Conservation (phyloP, 352 stramenopile species). For the Plasmopara muralis region DNA sequence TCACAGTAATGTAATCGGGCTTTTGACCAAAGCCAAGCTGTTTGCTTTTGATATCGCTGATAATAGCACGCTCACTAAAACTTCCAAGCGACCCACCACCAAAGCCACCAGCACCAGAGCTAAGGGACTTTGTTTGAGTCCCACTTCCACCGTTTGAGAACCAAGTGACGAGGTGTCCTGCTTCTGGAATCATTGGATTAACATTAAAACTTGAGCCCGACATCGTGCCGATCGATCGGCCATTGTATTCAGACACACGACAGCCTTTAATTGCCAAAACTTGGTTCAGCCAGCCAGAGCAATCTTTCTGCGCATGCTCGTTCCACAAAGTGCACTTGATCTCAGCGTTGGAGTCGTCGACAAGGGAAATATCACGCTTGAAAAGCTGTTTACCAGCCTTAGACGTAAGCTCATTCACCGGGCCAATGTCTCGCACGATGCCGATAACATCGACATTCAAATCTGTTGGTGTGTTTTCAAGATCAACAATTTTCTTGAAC, state of each 20-base stretch:
- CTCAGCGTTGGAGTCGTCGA: slow-evolving; percentile 94
- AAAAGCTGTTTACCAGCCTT: slow-evolving; percentile 94
- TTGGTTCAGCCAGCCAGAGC: slow-evolving; percentile 83
- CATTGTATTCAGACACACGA: slow-evolving; percentile 92
- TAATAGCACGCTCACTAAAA: slow-evolving; percentile 84
- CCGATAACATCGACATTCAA: slow-evolving; percentile 93
- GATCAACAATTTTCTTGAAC: slow-evolving; percentile 92
- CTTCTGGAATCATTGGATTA: slow-evolving; percentile 84
- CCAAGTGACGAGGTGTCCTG: slow-evolving; percentile 77
- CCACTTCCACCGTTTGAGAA: slow-evolving; percentile 69
- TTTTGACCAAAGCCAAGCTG: slow-evolving; percentile 94
- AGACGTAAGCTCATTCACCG: slow-evolving; percentile 89
- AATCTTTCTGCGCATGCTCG: slow-evolving; percentile 78
- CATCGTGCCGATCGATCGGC: slow-evolving; percentile 85
- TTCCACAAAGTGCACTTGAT: slow-evolving; percentile 97
- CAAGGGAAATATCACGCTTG: slow-evolving; percentile 95
- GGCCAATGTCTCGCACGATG: slow-evolving; percentile 91
- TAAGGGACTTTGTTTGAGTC: slow-evolving; percentile 73
- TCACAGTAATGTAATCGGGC: slow-evolving; percentile 94
- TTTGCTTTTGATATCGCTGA: slow-evolving; percentile 93
- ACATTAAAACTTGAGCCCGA: slow-evolving; percentile 74
- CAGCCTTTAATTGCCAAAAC: slow-evolving; percentile 94
- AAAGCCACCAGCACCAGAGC: slow-evolving; percentile 60
- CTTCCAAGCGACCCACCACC: slow-evolving; percentile 63
- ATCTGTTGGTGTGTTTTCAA: slow-evolving; percentile 85